These are phyloP conservation scores for Kuraishia piskuri DNA, from an alignment of 805 yeast species.

Conservation along the genomic window DNA sequence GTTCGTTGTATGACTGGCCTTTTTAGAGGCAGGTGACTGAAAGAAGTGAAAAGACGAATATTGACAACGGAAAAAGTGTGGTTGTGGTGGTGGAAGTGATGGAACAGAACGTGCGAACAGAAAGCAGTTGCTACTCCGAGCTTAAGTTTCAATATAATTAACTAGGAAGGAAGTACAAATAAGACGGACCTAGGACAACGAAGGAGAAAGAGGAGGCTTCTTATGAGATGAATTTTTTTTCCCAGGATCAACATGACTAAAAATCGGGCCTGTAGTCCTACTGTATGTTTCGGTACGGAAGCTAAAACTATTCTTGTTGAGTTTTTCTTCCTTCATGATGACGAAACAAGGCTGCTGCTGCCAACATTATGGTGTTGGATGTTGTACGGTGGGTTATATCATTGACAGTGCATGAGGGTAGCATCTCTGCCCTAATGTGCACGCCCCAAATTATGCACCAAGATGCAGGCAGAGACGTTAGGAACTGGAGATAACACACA, in stretches of 20 bases:
- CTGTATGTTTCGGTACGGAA: not conserved
- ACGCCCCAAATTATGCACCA: not conserved
- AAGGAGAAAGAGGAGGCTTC: not conserved
- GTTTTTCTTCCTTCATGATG: not conserved
- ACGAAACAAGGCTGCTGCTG: not conserved
- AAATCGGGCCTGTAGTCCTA: not conserved
- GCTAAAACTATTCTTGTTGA: not conserved
- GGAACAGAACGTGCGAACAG: not conserved
- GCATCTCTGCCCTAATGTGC: not conserved
- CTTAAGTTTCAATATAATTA: not conserved
- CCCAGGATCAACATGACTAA: too few species aligned
- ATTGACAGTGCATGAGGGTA: not conserved
- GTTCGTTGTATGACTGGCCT: not conserved
- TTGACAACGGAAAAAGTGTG: not conserved
- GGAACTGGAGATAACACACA: not conserved
- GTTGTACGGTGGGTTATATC: not conserved
- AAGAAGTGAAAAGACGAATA: not conserved
- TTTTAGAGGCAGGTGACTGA: not conserved
- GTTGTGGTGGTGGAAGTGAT: too few species aligned
- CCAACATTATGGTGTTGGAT: not conserved
- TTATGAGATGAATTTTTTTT: too few species aligned
- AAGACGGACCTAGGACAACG: not conserved
- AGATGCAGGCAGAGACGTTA: not conserved
- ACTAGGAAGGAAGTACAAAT: not conserved
- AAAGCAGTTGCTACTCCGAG: not conserved